Evolutionary conservation across 768 basidiomycete species (phyloP), one percentile per base, ranked within the genome.

Genomic region (Gelatoporia subvermispora): DNA sequence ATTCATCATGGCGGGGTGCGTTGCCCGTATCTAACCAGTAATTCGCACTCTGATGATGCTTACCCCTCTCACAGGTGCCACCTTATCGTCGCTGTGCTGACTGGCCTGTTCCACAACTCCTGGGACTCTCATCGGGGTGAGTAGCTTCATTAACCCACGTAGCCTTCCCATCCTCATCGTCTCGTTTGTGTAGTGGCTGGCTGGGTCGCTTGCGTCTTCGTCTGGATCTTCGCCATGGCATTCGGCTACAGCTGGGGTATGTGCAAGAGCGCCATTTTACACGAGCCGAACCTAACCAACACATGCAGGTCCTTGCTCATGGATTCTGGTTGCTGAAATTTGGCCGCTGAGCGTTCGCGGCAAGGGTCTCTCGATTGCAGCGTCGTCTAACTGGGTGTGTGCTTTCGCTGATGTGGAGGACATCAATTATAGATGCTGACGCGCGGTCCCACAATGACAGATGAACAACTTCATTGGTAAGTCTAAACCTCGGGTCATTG

Each of bases 231-330:
- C 61, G 77, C 87, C 18, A 78, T 84, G 16, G 83, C 68, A 3
- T 87, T 86, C 58, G 86, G 86, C 40, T 88, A 85, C 58, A 82
- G 80, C 48, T 90, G 86, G 87, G 86, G 81, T 68, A 53, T 47
- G 59, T 43, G 15, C 25, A 49, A 8, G 35, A 13, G 11, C 34
- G 39, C 35, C 28, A 22, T 23, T 16, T 15, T 4, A 20, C 39
- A 20, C 17, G 16, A 31, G 25, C 34, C 25, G 43, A 2, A 45
- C 25, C 3, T 21, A 1, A 25, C 17, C 28, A 3, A 21, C 8
- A 11, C n/a, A 8, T 22, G 9, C 31, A 72, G 72, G 78, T 25
- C 84, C 85, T 11, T 84, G 83, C 57, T 73, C 83, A 10, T 89
- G 87, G 86, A 85, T 88, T 63, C 67, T 88, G 35, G 79, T 85